Base-by-base conservation (phyloP, 192 early-diverging fungal genomes). In the Backusella sp. region DNA sequence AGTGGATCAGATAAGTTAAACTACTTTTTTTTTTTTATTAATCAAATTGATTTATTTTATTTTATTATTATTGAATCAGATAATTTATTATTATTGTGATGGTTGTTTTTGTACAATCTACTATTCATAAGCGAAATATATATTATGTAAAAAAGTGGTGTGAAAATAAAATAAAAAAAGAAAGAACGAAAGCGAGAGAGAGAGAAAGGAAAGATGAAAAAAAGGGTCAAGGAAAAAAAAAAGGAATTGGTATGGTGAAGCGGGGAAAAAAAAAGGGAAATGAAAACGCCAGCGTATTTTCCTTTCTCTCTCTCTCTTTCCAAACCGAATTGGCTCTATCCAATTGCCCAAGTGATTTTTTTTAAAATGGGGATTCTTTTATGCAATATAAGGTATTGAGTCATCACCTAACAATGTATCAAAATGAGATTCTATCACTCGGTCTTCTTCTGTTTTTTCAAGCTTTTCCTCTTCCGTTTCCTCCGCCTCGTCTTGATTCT, bases 331-430 rank as follows among this genome's bases (percentile, higher is more conserved):
- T 62, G 26, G 6, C 9, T 49, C 15, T 49, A 49, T 49, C 46
- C 46, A 19, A 6, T 49, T 19, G 19, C 46, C 46, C 15, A 19
- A 21, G 26, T 44, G 41, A 34, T 46, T 21, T 26, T 46, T 21
- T 26, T 30, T 4, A n/a, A 46, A 30, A 14, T 32, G 14, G 23
- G 2, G 21, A 44, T 46, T 42, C 14, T 72, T 44, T 68, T 78
- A 78, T 53, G 77, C 77, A 23, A 78, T 78, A 68, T 78, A 78
- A 66, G 72, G 52, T 59, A 78, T 69, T 21, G 46, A 34, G 32
- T 73, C 66, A 66, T 69, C 56, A 52, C 70, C 66, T 28, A 78
- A 23, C 52, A 78, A n/a, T n/a, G 46, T 66, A 41, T 78, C 66
- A 69, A 78, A 78, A 78, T 78, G 77, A 19, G 36, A 35, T 67